Evolutionary conservation across 2,329 filamentous ascomycete species (phyloP), one percentile per base, ranked within the genome.

Genomic region (Pseudohalonectria lignicola): DNA sequence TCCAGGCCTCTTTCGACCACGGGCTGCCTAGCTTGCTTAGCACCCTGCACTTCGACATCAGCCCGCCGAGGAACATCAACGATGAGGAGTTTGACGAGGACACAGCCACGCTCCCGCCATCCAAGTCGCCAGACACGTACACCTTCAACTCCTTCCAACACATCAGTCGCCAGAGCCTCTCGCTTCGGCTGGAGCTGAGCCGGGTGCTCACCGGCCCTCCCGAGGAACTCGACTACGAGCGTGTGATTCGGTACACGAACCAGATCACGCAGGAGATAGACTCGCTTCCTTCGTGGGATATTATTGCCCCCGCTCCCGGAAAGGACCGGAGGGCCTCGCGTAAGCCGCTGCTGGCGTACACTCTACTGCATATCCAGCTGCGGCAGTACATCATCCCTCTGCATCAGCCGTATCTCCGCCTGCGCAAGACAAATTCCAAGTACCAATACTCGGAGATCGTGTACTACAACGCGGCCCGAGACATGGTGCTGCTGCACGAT

Each of bases 381-480:
- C 61, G 71, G 21, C 72, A 77, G 49, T 78, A 76, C 54, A 75
- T 78, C 41, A 71, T 78, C 43, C 71, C 73, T 1, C 59, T 79
- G 6, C 73, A 76, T 48, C 71, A 77, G 43, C 71, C 73, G 1
- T 78, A 72, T 50, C 61, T 79, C 21, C 74, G 74, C 48, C 63
- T 76, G 37, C 67, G 73, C 46, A 71, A 71, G 55, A 62, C 66
- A 43, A 74, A 76, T 53, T 72, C 72, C 40, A 74, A 74, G 46
- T 77, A 76, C 49, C 74, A 77, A 47, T 72, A 74, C 48, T 76
- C 74, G 2, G 74, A 78, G 46, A 73, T 76, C 41, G 69, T 77
- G 34, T 78, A 76, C 60, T 77, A 77, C 55, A 76, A 74, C 39
- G 71, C 73, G 1, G 73, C 74, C 1, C 64, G 74, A 25, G 74